Evolutionary conservation across 768 basidiomycete species (phyloP).

Genomic region (Boletus tylopilopsis): DNA sequence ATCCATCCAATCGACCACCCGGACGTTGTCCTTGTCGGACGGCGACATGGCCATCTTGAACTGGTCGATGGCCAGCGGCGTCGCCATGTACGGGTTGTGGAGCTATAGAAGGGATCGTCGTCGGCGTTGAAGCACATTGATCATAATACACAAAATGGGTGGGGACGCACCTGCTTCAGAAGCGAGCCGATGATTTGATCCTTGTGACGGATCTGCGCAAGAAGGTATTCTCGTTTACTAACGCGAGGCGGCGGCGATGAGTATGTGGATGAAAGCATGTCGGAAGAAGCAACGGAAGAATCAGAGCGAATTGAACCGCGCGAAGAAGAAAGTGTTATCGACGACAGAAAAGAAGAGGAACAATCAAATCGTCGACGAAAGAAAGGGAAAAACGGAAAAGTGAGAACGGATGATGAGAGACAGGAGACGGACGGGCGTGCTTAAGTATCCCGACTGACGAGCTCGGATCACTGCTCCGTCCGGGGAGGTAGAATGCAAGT

Average conservation of each 20-base stretch:
- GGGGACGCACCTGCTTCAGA: slow-evolving; percentile 63
- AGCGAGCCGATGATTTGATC: slow-evolving; percentile 82
- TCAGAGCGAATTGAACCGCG: slow-evolving; percentile 17
- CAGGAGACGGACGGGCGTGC: neutral
- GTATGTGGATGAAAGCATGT: slow-evolving; percentile 35
- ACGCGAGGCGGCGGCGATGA: slow-evolving; percentile 4
- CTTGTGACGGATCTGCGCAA: slow-evolving; percentile 84
- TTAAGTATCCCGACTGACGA: slow-evolving; percentile 21
- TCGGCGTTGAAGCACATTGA: neutral
- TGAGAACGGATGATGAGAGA: neutral
- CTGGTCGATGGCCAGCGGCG: slow-evolving; percentile 73
- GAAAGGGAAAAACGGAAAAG: neutral
- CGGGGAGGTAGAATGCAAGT: slow-evolving; percentile 5
- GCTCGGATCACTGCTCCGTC: slow-evolving; percentile 1
- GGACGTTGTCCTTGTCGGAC: slow-evolving; percentile 63
- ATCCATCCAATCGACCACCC: slow-evolving; percentile 74
- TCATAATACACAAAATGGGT: no score
- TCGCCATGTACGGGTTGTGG: slow-evolving; percentile 78
- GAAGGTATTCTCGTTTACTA: slow-evolving; percentile 83
- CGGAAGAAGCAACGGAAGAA: slow-evolving; percentile 24
- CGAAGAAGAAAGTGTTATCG: slow-evolving; percentile 19
- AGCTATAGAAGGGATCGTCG: slow-evolving; percentile 25
- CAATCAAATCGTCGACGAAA: neutral
- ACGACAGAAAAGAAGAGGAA: neutral
- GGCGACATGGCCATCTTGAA: slow-evolving; percentile 77